Evolutionary conservation across 164 flowering plant species (phyloP), one percentile per base, ranked within the genome.

Genomic region (Nymphaea thermarum): DNA sequence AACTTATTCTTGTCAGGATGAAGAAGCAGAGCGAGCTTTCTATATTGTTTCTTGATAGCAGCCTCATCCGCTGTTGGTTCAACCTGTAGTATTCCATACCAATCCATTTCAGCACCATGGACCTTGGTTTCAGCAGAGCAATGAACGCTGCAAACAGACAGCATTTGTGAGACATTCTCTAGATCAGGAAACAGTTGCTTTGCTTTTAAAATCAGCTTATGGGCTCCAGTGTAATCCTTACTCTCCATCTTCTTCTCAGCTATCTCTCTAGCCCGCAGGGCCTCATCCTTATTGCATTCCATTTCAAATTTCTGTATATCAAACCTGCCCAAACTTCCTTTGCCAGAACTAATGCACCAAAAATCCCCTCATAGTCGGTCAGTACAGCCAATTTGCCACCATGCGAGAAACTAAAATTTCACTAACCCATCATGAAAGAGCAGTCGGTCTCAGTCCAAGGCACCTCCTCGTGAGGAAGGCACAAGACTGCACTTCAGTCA

Each of bases 211-310:
- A 75, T 85, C 64, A 85, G 57, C 70, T 68, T 87, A 14, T 73
- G 85, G 44, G 97, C 98, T 16, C 82, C 91, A 2, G n/a, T 36
- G 77, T 84, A 93, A 73, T 93, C 97, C 65, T 80, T 81, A 43
- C 25, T 68, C 18, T 74, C 65, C 94, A 93, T 83, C 77, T 80
- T 89, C 71, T 71, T 77, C 71, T 84, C 89, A 14, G 97, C 98
- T 51, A 90, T 71, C 2, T 18, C 82, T 78, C 76, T 93, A 66
- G 91, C 98, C 74, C 85, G 81, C 6, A 79, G 17, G 63, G 98
- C 96, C 79, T 90, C 96, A 70, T 87, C 96, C 75, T 85, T 87
- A 78, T 90, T 93, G 88, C 91, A 88, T 43, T 90, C 96, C 97
- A 90, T 90, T 45, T 47, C 55, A 47, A 47, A 2, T 6, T 47